Conservation (phyloP, 805 yeast species). For the Yarrowia yakushimensis region DNA sequence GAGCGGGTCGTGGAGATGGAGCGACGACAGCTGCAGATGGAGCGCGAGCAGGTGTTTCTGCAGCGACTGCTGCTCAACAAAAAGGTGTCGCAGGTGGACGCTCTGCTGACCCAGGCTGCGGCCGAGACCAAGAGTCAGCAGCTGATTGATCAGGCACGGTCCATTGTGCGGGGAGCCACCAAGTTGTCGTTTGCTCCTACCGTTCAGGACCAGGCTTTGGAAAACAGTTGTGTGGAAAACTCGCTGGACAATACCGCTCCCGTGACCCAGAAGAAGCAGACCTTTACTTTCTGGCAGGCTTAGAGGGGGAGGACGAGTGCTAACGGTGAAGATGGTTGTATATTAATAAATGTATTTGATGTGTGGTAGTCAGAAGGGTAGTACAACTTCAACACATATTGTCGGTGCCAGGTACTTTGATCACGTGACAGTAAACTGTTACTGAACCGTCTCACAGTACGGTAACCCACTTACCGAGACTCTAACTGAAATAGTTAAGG, state of each 20-base stretch:
- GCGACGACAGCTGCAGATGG: conserved; percentile 43
- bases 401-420: too few species aligned
- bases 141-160: conserved; percentile 15
- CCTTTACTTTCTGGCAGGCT: conserved; percentile 17
- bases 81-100: conserved; percentile 53
- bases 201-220: conserved; percentile 22
- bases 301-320: not conserved
- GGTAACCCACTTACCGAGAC: too few species aligned
- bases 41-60: conserved; percentile 47
- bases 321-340: conserved; percentile 15
- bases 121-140: conserved; percentile 32
- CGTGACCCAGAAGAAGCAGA: conserved; percentile 14
- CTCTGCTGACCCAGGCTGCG: conserved; percentile 50
- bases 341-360: conserved; percentile 14
- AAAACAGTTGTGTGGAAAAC: conserved; percentile 21
- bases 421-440: too few species aligned
- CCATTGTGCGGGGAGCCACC: conserved; percentile 20
- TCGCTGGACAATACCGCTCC: conserved; percentile 19
- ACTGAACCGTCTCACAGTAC: too few species aligned
- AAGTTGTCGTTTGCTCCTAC: conserved; percentile 23
- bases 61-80: conserved; percentile 69
- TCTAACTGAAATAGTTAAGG: too few species aligned
- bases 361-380: too few species aligned
- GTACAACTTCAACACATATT: too few species aligned
- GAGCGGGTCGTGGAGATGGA: conserved; percentile 53